phyloP scores from a whole-genome alignment of 441 rosid species.

The Populus hybrid region DNA sequence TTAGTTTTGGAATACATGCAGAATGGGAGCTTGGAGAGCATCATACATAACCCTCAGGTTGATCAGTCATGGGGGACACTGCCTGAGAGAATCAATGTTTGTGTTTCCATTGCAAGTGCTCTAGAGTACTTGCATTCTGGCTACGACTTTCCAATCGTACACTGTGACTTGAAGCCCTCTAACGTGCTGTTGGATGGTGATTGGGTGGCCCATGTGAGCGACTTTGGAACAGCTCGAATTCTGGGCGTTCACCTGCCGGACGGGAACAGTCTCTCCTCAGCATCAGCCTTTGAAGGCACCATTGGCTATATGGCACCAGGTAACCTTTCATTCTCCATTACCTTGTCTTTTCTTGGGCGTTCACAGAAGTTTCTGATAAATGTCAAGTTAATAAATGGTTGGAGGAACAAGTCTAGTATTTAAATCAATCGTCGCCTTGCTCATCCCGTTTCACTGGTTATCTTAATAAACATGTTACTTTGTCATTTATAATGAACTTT shows the following conservation, averaged over 20 bases:
- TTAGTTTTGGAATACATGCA: constrained; percentile 71
- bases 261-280: constrained; percentile 40
- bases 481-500: not conserved
- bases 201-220: constrained; percentile 71
- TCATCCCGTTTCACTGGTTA: not conserved
- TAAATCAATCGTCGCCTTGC: not conserved
- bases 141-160: constrained; percentile 66
- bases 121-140: constrained; percentile 78
- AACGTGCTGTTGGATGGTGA: constrained; percentile 64
- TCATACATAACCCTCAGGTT: constrained; percentile 40
- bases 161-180: constrained; percentile 86
- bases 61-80: constrained; percentile 43
- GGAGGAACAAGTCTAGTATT: not conserved
- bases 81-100: constrained; percentile 45
- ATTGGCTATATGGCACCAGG: constrained; percentile 96
- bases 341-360: not conserved
- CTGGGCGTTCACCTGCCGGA: constrained; percentile 54
- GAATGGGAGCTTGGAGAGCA: constrained; percentile 66
- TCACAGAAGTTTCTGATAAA: not conserved
- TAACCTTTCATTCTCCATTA: constrained; percentile 17
- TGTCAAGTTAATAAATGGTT: not conserved
- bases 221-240: constrained; percentile 87
- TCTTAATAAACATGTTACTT: too few relatives aligned
- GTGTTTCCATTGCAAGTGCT: constrained; percentile 56
- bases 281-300: constrained; percentile 76